Percentiles rank a stretch among this genome's conserved stretches.
Conservation (phyloP, 345 rosid species). For the Acer saccharum region DNA sequence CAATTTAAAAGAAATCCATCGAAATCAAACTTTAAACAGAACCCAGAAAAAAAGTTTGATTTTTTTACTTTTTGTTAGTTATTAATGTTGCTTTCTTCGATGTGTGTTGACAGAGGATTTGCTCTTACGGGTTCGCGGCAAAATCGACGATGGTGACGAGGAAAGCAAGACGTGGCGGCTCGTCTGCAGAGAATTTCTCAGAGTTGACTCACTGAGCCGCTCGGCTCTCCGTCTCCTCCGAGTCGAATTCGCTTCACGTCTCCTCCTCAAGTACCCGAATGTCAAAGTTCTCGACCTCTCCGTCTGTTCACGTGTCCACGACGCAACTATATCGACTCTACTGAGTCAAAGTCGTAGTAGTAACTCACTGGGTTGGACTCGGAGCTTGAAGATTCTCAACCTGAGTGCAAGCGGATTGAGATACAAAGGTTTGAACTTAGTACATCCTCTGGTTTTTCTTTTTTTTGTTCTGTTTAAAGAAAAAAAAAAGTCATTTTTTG, state of each 20-base stretch:
- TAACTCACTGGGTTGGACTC: constrained; percentile 35
- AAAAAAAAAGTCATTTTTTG: neutral
- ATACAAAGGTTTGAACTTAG: constrained; percentile 41
- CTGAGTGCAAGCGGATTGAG: constrained; percentile 69
- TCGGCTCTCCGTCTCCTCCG: constrained; percentile 63
- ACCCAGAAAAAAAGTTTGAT: neutral
- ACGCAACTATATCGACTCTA: constrained; percentile 49
- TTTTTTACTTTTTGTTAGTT: neutral
- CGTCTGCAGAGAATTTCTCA: constrained; percentile 68
- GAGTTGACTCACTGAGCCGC: constrained; percentile 64
- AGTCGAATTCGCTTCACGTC: constrained; percentile 55
- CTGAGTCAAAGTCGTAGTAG: constrained; percentile 23
- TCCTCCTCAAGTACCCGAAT: constrained; percentile 51
- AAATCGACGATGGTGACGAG: constrained; percentile 34
- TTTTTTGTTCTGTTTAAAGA: neutral
- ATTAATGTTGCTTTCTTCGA: constrained; percentile 24
- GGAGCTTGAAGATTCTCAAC: constrained; percentile 46
- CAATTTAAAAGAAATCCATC: neutral
- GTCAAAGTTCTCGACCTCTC: constrained; percentile 75
- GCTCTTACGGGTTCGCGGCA: constrained; percentile 51
- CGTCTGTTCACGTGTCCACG: constrained; percentile 73
- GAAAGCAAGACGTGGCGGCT: constrained; percentile 77
- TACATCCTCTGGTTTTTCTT: neutral
- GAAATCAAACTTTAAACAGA: no score
- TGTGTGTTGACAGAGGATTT: constrained; percentile 72